Evolutionary conservation across 2,329 filamentous ascomycete genomes (phyloP).

Genomic region (Colletotrichum musae): DNA sequence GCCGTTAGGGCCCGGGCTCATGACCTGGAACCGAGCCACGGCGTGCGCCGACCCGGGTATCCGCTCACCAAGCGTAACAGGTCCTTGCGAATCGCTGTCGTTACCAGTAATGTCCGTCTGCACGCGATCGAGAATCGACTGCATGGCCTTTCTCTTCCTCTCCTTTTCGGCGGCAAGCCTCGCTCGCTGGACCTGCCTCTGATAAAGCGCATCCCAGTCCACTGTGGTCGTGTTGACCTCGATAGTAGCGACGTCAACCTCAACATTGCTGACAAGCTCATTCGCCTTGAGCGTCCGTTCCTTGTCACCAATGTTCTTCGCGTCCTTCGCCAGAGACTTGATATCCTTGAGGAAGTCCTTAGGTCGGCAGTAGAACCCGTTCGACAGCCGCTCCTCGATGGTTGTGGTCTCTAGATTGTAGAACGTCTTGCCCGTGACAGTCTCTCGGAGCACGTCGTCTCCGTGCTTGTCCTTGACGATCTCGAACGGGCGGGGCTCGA

Average conservation of each 20-base stretch:
- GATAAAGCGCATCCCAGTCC: conserved; percentile 87
- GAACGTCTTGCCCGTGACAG: conserved; percentile 84
- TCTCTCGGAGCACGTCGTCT: conserved; percentile 81
- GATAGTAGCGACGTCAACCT: conserved; percentile 89
- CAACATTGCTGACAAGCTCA: conserved; percentile 92
- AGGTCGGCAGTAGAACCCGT: conserved; percentile 94
- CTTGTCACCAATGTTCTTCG: conserved; percentile 84
- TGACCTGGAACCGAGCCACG: conserved; percentile 66
- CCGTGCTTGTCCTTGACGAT: conserved; percentile 85
- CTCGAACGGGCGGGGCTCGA: conserved; percentile 81
- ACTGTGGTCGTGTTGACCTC: conserved; percentile 76
- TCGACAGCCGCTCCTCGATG: conserved; percentile 96
- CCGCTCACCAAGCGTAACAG: conserved; percentile 74
- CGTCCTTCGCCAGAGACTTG: conserved; percentile 86
- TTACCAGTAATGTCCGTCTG: conserved; percentile 67
- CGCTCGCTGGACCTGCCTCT: conserved; percentile 77
- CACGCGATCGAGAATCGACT: conserved; percentile 65
- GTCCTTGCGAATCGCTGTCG: conserved; percentile 68
- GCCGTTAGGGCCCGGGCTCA: conserved; percentile 73
- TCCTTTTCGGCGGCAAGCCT: conserved; percentile 72
- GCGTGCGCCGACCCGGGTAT: conserved; percentile 69
- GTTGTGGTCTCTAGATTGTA: conserved; percentile 95
- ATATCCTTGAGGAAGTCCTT: conserved; percentile 93
- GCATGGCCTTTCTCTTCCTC: conserved; percentile 74
- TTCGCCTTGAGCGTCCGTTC: conserved; percentile 89